phyloP scores from a whole-genome alignment of 1,139 yeast species.

The Meyerozyma athensensis region DNA sequence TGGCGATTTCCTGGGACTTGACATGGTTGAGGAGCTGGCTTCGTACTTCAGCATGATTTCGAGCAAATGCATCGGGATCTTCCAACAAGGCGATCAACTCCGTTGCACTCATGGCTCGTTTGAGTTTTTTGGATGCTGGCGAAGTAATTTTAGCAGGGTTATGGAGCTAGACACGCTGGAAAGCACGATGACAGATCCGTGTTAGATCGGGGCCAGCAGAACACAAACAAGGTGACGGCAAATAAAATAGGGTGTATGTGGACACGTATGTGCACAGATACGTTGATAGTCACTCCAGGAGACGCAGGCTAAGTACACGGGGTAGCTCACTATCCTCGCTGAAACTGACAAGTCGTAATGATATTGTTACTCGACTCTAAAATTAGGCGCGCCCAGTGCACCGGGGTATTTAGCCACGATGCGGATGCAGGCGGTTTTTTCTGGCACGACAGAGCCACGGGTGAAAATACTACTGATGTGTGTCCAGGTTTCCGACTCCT shows the following conservation, averaged over 20 bases:
- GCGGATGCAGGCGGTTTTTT: not conserved
- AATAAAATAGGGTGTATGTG: too few species aligned
- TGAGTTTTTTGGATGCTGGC: conserved; percentile 4
- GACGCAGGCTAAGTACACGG: too few species aligned
- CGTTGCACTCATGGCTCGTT: conserved; percentile 24
- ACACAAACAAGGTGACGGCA: too few species aligned
- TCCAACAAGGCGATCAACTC: conserved; percentile 34
- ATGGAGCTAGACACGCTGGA: not conserved
- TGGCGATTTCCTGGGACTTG: conserved; percentile 27
- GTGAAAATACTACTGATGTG: too few species aligned
- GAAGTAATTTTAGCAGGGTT: not conserved
- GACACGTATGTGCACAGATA: too few species aligned
- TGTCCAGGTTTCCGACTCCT: too few species aligned
- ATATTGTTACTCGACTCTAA: not conserved
- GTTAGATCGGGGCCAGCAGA: too few species aligned
- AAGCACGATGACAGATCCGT: too few species aligned
- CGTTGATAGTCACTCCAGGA: too few species aligned
- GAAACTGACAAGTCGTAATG: too few species aligned
- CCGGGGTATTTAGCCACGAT: not conserved
- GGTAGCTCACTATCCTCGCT: too few species aligned
- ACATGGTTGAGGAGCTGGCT: conserved; percentile 28
- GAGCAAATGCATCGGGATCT: conserved; percentile 35
- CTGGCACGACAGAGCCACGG: not conserved
- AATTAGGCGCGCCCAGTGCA: not conserved
- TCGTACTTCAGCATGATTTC: conserved; percentile 30